Evolutionary conservation across 331 rosid species (phyloP), one percentile per base, ranked within the genome.

Genomic region (Stylosanthes scabra): DNA sequence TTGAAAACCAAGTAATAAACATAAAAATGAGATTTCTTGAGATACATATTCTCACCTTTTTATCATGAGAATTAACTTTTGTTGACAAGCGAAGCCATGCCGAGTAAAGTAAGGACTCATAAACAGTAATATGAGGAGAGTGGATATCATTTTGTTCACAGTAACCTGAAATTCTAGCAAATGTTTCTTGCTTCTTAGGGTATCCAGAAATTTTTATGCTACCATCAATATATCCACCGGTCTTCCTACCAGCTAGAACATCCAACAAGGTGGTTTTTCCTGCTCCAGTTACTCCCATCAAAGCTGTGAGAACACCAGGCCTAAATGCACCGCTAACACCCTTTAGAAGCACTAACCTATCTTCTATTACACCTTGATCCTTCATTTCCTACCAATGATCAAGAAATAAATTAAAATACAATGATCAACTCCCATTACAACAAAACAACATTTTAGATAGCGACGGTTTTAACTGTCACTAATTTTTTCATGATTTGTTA

Each of bases 281-380:
- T 49, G 98, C 98, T 50, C 98, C 98, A 78, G 94, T 93, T 9
- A 93, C 94, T 62, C 97, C 98, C 97, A 93, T 89, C 31, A 93
- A 84, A 49, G 98, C 98, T 59, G 97, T 91, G 77, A 93, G 87
- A 75, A 93, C 94, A 59, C 98, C 97, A 11, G 98, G 98, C 75
- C 97, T 84, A 56, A 93, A 93, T 50, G 87, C 84, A 10, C 98
- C 98, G 66, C 98, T 87, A 28, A 91, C 89, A 62, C 90, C 87
- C 61, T 85, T 89, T 37, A 93, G 66, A 74, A 88, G 90, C 63
- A 86, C 87, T 40, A 86, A 58, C 42, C 29, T 73, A 5, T 80
- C 86, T 63, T 68, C 83, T 13, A 2, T 11, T 20, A 68, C 77
- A 74, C 84, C 90, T 37, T 82, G 87, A 11, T 40, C 80, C 62